A percentile compares a stretch with the other conserved stretches of the same genome.
Evolutionary conservation across 345 rosid species (phyloP).

Genomic region (Mallotus nudiflorus): DNA sequence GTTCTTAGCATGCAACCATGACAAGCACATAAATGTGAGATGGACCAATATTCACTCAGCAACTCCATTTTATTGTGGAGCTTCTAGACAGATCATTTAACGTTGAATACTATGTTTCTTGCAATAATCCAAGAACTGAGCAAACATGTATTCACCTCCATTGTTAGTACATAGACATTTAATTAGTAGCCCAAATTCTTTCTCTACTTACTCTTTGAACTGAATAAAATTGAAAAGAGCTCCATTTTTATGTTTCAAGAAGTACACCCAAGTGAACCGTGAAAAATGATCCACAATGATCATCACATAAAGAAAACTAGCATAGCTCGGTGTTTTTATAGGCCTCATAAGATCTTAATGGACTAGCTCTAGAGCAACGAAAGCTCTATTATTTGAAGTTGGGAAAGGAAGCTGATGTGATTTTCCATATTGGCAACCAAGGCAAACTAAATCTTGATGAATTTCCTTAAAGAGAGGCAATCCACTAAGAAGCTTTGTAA

Average conservation of each 20-base stretch:
- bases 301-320: conserved; percentile 2
- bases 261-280: not conserved
- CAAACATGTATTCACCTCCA: not conserved
- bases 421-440: too few species aligned
- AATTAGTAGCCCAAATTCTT: too few species aligned
- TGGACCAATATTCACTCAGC: not conserved
- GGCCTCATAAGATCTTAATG: conserved; percentile 16
- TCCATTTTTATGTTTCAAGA: not conserved
- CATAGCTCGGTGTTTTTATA: conserved; percentile 1
- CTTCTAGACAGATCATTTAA: not conserved
- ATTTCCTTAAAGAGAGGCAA: too few species aligned
- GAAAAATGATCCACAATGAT: conserved; percentile 17
- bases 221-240: not conserved
- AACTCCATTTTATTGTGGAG: not conserved
- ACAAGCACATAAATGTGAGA: not conserved
- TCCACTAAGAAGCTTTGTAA: too few species aligned
- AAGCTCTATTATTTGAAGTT: too few species aligned
- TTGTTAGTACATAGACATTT: too few species aligned
- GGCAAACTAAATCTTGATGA: too few species aligned
- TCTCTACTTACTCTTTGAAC: too few species aligned
- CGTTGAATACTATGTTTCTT: conserved; percentile 2
- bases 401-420: too few species aligned
- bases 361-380: conserved; percentile 8
- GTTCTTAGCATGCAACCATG: conserved; percentile 1
- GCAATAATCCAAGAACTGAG: not conserved